Percentiles rank a stretch among this genome's conserved stretches.
phyloP scores from a whole-genome alignment of 352 stramenopile genomes.

The Globisporangium sylvaticum region DNA sequence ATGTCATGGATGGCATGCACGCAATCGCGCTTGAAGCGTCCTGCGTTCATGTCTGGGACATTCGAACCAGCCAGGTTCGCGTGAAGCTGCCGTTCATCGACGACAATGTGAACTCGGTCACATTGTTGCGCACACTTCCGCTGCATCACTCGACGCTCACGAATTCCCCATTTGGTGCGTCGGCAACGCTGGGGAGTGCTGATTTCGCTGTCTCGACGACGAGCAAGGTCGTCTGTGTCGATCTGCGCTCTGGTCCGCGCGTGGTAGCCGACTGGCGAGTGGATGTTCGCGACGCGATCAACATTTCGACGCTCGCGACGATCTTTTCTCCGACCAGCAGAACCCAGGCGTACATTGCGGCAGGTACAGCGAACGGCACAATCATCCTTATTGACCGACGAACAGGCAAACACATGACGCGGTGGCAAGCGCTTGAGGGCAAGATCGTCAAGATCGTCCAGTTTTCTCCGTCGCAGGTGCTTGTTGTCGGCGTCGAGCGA shows the following conservation, averaged over 20 bases:
- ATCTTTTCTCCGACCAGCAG: constrained; percentile 22
- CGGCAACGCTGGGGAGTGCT: constrained; percentile 17
- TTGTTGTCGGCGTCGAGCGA: constrained; percentile 60
- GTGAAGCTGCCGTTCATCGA: constrained; percentile 51
- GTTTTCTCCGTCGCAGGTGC: constrained; percentile 47
- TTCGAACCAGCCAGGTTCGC: constrained; percentile 55
- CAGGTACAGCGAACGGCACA: constrained; percentile 35
- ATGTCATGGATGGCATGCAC: constrained; percentile 23
- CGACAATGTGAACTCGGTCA: constrained; percentile 43
- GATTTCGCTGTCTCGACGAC: constrained; percentile 54
- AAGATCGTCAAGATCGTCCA: constrained; percentile 48
- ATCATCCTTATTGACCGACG: constrained; percentile 53
- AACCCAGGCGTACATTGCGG: constrained; percentile 28
- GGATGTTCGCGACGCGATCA: constrained; percentile 33
- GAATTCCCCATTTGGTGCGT: background rate
- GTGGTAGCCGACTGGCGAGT: constrained; percentile 66
- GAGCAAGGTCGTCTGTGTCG: constrained; percentile 42
- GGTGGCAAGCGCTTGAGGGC: constrained; percentile 58
- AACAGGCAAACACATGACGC: constrained; percentile 36
- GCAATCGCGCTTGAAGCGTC: constrained; percentile 40
- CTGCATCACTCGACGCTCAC: constrained; percentile 6
- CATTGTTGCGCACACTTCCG: constrained; percentile 21
- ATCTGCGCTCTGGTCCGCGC: constrained; percentile 36
- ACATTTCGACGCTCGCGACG: constrained; percentile 34
- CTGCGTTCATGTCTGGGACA: constrained; percentile 62